Evolutionary conservation across 2,329 filamentous ascomycete species (phyloP), one percentile per base, ranked within the genome.

Genomic region (Trichothecium roseum): DNA sequence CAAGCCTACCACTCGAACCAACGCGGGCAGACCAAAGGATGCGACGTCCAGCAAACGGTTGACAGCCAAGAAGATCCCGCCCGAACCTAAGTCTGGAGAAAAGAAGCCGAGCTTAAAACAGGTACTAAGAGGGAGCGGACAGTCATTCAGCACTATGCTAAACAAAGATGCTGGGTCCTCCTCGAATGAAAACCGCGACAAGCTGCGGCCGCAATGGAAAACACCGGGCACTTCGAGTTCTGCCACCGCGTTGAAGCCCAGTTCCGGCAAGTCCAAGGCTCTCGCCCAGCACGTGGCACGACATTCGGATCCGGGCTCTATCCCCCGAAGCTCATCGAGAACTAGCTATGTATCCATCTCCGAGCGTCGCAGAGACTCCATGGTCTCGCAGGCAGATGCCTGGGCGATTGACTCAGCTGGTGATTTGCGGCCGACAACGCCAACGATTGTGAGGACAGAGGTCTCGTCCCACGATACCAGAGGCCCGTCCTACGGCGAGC

Each of bases 381-480:
- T 74, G 10, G 59, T 74, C 4, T 76, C 74, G 0, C 60, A 71
- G 34, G 70, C 70, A 2, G 72, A 76, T 37, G 66, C 68, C 1
- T 71, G 68, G 39, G 71, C 72, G 0, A 53, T 74, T 17, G 63
- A 68, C 36, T 63, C 68, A 0, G 49, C 59, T 14, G 62, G 68
- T 14, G 60, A 58, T 30, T 52, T 60, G 6, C 54, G 62, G 9
- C 62, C 65, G 1, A 57, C 60, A 14, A 71, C 73, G 1, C 67
- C 69, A 0, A 56, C 41, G 14, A 39, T 53, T 13, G 41, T 45
- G 3, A 41, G 53, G 3, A 45, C 44, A 5, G 54, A 58, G 2
- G 35, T 42, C 10, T 28, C 45, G 1, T 39, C 43, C 8, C 49
- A 50, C 16, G 46, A 52, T 22, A 40, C 43, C 8, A 44, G 42